phyloP scores from a whole-genome alignment of 2,329 filamentous ascomycete genomes.

The Penicillium digitatum region DNA sequence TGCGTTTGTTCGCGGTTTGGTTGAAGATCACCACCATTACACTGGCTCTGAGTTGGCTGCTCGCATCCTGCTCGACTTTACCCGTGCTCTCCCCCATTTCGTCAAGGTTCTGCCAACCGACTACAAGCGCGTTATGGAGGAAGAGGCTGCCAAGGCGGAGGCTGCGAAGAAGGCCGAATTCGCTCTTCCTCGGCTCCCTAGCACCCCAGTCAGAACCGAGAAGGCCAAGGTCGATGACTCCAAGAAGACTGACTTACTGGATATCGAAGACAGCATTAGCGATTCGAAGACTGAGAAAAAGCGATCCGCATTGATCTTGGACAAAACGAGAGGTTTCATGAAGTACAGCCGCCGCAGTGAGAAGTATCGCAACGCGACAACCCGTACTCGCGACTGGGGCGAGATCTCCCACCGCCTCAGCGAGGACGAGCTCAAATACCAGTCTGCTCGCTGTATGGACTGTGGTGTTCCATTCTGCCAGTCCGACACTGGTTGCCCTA shows the following conservation, averaged over 20 bases:
- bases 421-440: conserved; percentile 94
- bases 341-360: conserved; percentile 89
- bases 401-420: conserved; percentile 83
- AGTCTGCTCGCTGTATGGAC: conserved; percentile 96
- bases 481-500: conserved; percentile 91
- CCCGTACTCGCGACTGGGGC: conserved; percentile 86
- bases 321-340: conserved; percentile 98
- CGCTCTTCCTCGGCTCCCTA: conserved; percentile 71
- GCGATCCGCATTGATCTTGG: conserved; percentile 84
- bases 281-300: conserved; percentile 84
- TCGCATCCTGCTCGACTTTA: conserved; percentile 92
- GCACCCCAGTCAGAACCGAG: conserved; percentile 51
- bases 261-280: conserved; percentile 87
- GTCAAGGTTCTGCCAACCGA: conserved; percentile 91
- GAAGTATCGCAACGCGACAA: conserved; percentile 83
- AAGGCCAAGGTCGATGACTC: conserved; percentile 56
- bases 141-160: conserved; percentile 80
- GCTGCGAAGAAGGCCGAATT: conserved; percentile 82
- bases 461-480: conserved; percentile 98
- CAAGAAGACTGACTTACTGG: conserved; percentile 67
- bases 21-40: conserved; percentile 97
- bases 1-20: conserved; percentile 81
- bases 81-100: conserved; percentile 80
- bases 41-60: conserved; percentile 93
- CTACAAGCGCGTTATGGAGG: conserved; percentile 87